Percentiles rank a stretch among this genome's conserved stretches.
Conservation (phyloP, 352 stramenopile genomes). For the Phytophthora podocarpi region DNA sequence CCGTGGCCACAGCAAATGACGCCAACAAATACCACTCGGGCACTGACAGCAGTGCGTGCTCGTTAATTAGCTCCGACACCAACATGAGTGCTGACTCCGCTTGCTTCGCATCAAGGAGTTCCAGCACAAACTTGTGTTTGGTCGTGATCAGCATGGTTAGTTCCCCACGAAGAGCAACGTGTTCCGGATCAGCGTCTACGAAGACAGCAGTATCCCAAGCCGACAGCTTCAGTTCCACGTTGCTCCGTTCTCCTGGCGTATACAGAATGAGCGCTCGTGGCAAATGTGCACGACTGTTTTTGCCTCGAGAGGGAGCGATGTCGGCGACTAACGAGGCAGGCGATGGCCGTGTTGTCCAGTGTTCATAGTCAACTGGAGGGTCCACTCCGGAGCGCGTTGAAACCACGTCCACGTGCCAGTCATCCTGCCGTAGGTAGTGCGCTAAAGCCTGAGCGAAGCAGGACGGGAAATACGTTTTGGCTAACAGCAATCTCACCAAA, state of each 20-base stretch:
- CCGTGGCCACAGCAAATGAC: slow-evolving; percentile 34
- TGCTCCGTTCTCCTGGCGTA: slow-evolving; percentile 4
- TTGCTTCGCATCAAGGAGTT: slow-evolving; percentile 35
- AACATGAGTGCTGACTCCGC: slow-evolving; percentile 42
- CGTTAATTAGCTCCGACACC: slow-evolving; percentile 56
- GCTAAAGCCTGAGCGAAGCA: slow-evolving; percentile 23
- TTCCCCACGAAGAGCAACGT: slow-evolving; percentile 19
- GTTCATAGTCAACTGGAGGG: not conserved
- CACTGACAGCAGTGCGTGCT: slow-evolving; percentile 52
- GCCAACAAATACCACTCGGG: slow-evolving; percentile 57
- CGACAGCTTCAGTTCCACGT: slow-evolving; percentile 10
- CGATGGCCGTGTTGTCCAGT: slow-evolving; percentile 10
- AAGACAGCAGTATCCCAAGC: slow-evolving; percentile 24
- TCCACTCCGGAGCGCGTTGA: not conserved
- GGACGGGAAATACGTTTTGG: slow-evolving; percentile 46
- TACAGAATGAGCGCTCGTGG: slow-evolving; percentile 30
- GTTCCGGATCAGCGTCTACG: slow-evolving; percentile 14
- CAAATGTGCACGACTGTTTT: slow-evolving; percentile 25
- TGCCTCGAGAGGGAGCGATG: slow-evolving; percentile 20
- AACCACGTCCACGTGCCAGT: no score
- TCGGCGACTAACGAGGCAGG: slow-evolving; percentile 20
- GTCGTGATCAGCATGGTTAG: slow-evolving; percentile 34
- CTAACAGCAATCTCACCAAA: slow-evolving; percentile 33
- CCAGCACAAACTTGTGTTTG: slow-evolving; percentile 48
- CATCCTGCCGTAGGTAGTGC: slow-evolving; percentile 8